A percentile compares a stretch with the other conserved stretches of the same genome.
phyloP scores from a whole-genome alignment of 495 filamentous ascomycete species.

The Penicillium malachiteum region DNA sequence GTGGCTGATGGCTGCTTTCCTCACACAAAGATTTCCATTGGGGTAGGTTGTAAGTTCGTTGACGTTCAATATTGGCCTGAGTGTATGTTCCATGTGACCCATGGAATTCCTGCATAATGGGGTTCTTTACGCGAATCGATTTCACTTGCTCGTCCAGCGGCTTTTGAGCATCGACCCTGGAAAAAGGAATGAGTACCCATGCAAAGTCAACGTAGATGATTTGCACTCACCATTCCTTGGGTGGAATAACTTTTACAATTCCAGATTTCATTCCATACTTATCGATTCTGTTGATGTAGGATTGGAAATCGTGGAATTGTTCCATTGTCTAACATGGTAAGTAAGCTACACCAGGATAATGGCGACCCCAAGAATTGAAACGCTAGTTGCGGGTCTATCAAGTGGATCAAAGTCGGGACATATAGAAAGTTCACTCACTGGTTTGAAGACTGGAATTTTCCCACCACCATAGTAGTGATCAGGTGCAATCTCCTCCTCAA shows the following conservation, averaged over 20 bases:
- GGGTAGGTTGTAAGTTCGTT: constrained; percentile 91
- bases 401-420: too few species aligned
- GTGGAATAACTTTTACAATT: constrained; percentile 93
- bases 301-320: constrained; percentile 88
- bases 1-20: constrained; percentile 91
- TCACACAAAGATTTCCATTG: constrained; percentile 93
- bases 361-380: too few species aligned
- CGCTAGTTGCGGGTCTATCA: too few species aligned
- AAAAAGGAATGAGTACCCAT: constrained; percentile 14
- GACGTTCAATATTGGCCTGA: constrained; percentile 93
- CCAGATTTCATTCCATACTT: constrained; percentile 95
- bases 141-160: constrained; percentile 82
- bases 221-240: constrained; percentile 78
- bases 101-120: constrained; percentile 96
- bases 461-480: constrained; percentile 85
- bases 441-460: constrained; percentile 90
- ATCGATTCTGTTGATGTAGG: constrained; percentile 84
- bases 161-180: constrained; percentile 69
- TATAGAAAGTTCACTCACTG: constrained; percentile 51
- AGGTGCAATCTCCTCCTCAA: constrained; percentile 62
- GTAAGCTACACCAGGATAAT: constrained; percentile 12
- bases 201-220: not conserved
- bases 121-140: constrained; percentile 88
- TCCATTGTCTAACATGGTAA: constrained; percentile 66
- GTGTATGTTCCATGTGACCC: constrained; percentile 91